phyloP scores from a whole-genome alignment of 495 filamentous ascomycete species.

The Barbatosphaeria neglecta region DNA sequence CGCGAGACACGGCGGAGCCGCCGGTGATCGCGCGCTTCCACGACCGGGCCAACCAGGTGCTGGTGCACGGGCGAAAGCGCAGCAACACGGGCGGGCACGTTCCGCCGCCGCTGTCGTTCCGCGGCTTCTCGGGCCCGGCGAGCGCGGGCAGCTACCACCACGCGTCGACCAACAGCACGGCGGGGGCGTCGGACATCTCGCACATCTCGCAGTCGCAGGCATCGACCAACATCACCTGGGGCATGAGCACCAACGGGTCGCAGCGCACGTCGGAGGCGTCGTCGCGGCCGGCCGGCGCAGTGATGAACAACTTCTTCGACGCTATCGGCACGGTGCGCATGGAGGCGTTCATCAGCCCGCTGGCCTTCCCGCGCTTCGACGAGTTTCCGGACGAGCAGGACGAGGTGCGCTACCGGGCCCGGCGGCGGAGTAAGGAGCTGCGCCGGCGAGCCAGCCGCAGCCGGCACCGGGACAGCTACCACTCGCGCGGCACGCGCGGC shows the following conservation, averaged over 20 bases:
- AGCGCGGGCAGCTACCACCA: constrained; percentile 28
- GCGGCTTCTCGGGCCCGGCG: constrained; percentile 60
- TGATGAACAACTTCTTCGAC: constrained; percentile 50
- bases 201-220: constrained; percentile 19
- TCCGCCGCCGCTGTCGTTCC: constrained; percentile 53
- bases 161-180: constrained; percentile 37
- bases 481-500: constrained; percentile 30
- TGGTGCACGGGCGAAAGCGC: constrained; percentile 62
- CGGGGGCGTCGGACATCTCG: constrained; percentile 47
- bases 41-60: constrained; percentile 28
- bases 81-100: constrained; percentile 69
- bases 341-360: constrained; percentile 80
- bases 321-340: constrained; percentile 87
- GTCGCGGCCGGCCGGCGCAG: constrained; percentile 32
- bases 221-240: constrained; percentile 31
- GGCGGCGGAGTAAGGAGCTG: constrained; percentile 36
- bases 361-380: constrained; percentile 29
- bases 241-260: constrained; percentile 22
- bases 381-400: constrained; percentile 37
- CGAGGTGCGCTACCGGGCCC: constrained; percentile 26
- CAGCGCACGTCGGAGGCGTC: constrained; percentile 50
- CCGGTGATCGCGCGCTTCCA: constrained; percentile 72
- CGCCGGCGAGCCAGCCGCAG: constrained; percentile 38
- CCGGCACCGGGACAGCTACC: constrained; percentile 35
- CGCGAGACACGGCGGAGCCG: constrained; percentile 52